phyloP scores from a whole-genome alignment of 768 basidiomycete genomes.

The Lactarius deliciosus region DNA sequence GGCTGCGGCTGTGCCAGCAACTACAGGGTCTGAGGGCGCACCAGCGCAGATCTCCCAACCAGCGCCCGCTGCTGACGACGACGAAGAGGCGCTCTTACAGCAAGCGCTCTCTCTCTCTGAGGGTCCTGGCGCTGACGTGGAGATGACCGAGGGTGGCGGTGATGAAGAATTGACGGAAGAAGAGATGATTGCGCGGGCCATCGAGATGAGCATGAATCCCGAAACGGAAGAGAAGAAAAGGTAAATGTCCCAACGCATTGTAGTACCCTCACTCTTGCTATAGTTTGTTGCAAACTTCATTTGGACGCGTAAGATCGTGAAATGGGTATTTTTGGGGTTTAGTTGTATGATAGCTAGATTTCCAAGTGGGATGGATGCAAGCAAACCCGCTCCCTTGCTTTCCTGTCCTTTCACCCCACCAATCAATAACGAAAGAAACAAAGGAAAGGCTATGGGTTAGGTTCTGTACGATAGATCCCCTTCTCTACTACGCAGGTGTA shows the following conservation, averaged over 20 bases:
- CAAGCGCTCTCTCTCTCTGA: constrained; percentile 77
- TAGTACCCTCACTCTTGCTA: constrained; percentile 2
- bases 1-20: constrained; percentile 37
- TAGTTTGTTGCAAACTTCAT: not conserved
- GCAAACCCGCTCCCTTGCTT: not conserved
- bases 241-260: constrained; percentile 18
- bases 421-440: not conserved
- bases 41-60: constrained; percentile 32
- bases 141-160: constrained; percentile 46
- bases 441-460: constrained; percentile 1
- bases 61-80: constrained; percentile 54
- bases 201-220: constrained; percentile 85
- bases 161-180: constrained; percentile 80
- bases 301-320: constrained; percentile 1
- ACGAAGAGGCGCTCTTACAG: constrained; percentile 76
- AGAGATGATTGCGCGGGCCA: constrained; percentile 86
- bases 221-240: constrained; percentile 49
- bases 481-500: constrained; percentile 4
- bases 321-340: not conserved
- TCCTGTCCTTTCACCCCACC: constrained; percentile 1
- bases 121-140: constrained; percentile 46
- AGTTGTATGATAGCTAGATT: constrained; percentile 9
- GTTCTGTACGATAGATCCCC: constrained; percentile 11
- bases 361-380: constrained; percentile 1
- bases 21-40: constrained; percentile 36